Conservation (phyloP, 108 stramenopile genomes). For the Conticribra guillardii region DNA sequence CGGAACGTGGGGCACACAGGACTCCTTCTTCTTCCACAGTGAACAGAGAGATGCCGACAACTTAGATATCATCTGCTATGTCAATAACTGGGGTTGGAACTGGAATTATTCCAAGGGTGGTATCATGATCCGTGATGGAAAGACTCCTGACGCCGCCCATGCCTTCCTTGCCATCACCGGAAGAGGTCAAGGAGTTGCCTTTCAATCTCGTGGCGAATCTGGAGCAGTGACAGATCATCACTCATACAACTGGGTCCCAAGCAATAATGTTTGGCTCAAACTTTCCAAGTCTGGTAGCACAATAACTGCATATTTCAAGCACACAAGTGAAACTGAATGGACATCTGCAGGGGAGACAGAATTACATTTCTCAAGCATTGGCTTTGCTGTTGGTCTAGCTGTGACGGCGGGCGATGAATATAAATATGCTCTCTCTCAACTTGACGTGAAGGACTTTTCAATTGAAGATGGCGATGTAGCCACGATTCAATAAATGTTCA, state of each 20-base stretch:
- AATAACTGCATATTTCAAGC: constrained; percentile 1
- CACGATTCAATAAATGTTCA: background rate
- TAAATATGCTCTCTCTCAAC: background rate
- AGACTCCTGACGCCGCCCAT: constrained; percentile 18
- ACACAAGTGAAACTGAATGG: background rate
- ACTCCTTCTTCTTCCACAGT: constrained; percentile 24
- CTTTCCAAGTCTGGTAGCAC: constrained; percentile 12
- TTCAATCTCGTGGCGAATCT: constrained; percentile 17
- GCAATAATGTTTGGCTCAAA: constrained; percentile 16
- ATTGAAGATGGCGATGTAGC: background rate
- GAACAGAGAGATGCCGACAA: background rate
- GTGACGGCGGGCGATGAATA: background rate
- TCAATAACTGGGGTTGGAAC: constrained; percentile 11
- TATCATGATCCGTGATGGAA: constrained; percentile 27
- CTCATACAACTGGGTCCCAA: background rate
- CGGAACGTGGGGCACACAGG: constrained; percentile 31
- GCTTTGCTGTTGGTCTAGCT: constrained; percentile 4
- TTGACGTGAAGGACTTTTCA: background rate
- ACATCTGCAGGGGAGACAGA: background rate
- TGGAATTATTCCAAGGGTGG: constrained; percentile 21
- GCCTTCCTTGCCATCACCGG: constrained; percentile 20
- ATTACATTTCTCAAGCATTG: background rate
- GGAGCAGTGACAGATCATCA: background rate
- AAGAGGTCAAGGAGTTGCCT: constrained; percentile 5
- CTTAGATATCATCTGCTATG: constrained; percentile 5